These are phyloP conservation scores for Sequoia sempervirens DNA, from an alignment of 75 land plant genomes.

Conservation along the genomic window DNA sequence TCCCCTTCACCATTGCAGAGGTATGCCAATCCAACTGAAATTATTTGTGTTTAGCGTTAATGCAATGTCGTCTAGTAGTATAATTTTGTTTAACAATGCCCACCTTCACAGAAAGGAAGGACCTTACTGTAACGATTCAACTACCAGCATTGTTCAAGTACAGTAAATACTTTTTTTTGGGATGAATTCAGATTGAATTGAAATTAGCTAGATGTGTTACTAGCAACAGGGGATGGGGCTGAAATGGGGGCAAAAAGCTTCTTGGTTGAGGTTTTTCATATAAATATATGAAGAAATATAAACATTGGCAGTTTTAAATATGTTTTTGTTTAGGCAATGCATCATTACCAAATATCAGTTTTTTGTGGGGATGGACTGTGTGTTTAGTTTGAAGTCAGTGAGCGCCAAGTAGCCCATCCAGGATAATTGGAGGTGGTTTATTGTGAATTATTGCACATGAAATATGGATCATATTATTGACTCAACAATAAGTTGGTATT, in stretches of 20 bases:
- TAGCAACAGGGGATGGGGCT: background rate
- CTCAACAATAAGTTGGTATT: background rate
- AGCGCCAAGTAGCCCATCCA: background rate
- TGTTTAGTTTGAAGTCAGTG: background rate
- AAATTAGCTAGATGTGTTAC: background rate
- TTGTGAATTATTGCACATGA: background rate
- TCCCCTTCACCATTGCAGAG: constrained; percentile 7
- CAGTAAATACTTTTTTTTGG: background rate
- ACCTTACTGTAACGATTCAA: background rate
- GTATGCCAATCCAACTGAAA: background rate
- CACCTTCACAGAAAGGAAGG: background rate
- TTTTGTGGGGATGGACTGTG: background rate
- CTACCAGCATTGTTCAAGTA: background rate
- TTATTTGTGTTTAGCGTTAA: background rate
- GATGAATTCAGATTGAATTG: background rate
- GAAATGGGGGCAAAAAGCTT: background rate
- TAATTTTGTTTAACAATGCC: background rate
- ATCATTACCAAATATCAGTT: background rate
- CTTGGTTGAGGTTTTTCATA: background rate
- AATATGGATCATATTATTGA: too few species aligned
- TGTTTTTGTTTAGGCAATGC: background rate
- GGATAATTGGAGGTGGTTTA: background rate
- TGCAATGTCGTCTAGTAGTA: background rate
- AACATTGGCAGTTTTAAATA: background rate
- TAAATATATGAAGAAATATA: background rate